A percentile compares a stretch with the other conserved stretches of the same genome.
Conservation (phyloP, 2,329 filamentous ascomycete species). For the Phyllosticta citriasiana region DNA sequence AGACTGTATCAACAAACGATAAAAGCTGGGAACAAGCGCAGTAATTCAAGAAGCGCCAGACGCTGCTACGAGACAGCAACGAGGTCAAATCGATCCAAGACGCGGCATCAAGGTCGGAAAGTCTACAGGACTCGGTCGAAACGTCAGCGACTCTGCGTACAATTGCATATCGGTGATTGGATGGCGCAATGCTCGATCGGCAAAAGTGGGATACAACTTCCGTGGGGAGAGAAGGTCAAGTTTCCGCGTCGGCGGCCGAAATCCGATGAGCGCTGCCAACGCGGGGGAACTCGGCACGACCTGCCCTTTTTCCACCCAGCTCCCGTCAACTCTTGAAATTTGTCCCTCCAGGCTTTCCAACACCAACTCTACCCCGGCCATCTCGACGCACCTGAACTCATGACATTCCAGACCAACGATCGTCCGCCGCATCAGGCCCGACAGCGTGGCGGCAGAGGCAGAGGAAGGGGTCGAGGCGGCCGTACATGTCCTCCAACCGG, state of each 20-base stretch:
- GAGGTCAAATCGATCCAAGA: not conserved
- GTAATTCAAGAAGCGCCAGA: not conserved
- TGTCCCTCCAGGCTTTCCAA: not conserved
- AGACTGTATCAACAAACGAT: not conserved
- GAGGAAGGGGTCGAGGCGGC: not conserved
- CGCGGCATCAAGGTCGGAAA: not conserved
- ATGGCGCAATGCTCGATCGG: conserved; percentile 2
- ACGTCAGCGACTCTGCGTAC: not conserved
- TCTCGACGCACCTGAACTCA: not conserved
- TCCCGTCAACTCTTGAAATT: not conserved
- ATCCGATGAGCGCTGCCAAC: not conserved
- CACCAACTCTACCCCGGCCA: not conserved
- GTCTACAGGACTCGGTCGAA: not conserved
- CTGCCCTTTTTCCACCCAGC: not conserved
- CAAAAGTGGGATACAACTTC: conserved; percentile 11
- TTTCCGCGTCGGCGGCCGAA: conserved; percentile 5
- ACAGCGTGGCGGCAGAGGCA: conserved; percentile 1
- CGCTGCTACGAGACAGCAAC: not conserved
- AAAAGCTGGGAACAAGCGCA: not conserved
- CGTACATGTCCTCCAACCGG: not conserved
- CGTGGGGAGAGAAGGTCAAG: not conserved
- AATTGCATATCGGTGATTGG: conserved; percentile 8
- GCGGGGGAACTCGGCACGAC: conserved; percentile 10
- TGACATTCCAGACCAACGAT: not conserved
- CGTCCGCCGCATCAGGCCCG: not conserved